Evolutionary conservation across 2,329 filamentous ascomycete genomes (phyloP).

Genomic region (Scytalidium sp.): DNA sequence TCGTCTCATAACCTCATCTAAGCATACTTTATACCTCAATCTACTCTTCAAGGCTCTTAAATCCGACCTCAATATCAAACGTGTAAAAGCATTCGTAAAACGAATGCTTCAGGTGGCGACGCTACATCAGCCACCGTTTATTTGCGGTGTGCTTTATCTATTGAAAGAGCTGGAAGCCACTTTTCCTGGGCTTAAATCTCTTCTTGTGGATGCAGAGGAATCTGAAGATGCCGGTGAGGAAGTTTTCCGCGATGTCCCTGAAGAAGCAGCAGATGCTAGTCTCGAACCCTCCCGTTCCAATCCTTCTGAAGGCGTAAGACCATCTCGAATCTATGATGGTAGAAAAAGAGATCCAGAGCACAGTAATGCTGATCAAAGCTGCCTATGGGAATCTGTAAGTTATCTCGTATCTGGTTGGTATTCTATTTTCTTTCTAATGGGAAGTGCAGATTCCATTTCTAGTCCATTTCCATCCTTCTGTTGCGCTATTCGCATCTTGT

Average conservation of each 20-base stretch:
- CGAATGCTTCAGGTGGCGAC: constrained; percentile 83
- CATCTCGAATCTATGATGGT: constrained; percentile 65
- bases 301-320: constrained; percentile 6
- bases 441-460: constrained; percentile 58
- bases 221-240: constrained; percentile 60
- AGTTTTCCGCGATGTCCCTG: constrained; percentile 60
- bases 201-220: constrained; percentile 79
- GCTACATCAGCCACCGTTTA: constrained; percentile 88
- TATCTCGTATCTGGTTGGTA: constrained; percentile 5
- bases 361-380: constrained; percentile 88
- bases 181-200: constrained; percentile 75
- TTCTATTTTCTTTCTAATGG: constrained; percentile 10
- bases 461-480: constrained; percentile 88
- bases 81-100: constrained; percentile 95
- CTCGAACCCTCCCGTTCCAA: constrained; percentile 8
- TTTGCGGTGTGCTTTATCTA: constrained; percentile 89
- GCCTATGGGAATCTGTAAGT: constrained; percentile 86
- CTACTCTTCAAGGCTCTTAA: constrained; percentile 85
- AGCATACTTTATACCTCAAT: constrained; percentile 94
- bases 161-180: constrained; percentile 74
- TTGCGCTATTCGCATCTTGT: constrained; percentile 75
- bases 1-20: constrained; percentile 83
- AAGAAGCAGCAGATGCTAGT: constrained; percentile 44
- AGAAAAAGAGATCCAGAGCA: constrained; percentile 89
- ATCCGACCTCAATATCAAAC: constrained; percentile 82